Evolutionary conservation across 371 early-diverging fungal genomes (phyloP).

Genomic region (Mucor plumbeus): DNA sequence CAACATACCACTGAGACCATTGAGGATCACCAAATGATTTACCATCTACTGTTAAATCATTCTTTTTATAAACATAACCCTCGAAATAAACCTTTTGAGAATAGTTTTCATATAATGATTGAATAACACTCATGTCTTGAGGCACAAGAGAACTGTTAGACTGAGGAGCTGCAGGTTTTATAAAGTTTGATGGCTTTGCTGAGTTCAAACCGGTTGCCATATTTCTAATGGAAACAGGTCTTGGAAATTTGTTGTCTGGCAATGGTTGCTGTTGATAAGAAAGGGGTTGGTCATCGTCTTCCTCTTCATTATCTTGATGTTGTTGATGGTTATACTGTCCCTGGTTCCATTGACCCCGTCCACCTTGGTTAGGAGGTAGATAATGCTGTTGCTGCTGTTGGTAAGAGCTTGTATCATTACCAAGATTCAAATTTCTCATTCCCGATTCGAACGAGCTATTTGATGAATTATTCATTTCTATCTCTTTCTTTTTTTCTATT

Average conservation of each 20-base stretch:
- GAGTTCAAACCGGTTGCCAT: slow-evolving; percentile 25
- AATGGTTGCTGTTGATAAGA: slow-evolving; percentile 2
- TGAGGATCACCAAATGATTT: slow-evolving; percentile 52
- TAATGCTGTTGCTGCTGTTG: slow-evolving; percentile 10
- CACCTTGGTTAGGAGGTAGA: slow-evolving; percentile 9
- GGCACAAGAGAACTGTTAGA: slow-evolving; percentile 8
- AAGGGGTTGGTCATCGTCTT: slow-evolving; percentile 30
- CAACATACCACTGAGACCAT: slow-evolving; percentile 70
- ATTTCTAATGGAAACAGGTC: slow-evolving; percentile 33
- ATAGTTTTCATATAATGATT: slow-evolving; percentile 58
- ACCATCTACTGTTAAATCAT: slow-evolving; percentile 63
- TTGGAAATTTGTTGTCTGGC: not conserved
- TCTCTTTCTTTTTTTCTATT: not conserved
- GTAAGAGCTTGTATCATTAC: not conserved
- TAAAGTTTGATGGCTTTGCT: slow-evolving; percentile 35
- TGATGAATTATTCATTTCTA: not conserved
- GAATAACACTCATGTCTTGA: slow-evolving; percentile 33
- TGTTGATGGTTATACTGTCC: slow-evolving; percentile 15
- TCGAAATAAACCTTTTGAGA: slow-evolving; percentile 69
- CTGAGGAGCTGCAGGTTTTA: slow-evolving; percentile 41
- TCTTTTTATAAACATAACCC: slow-evolving; percentile 70
- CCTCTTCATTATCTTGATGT: not conserved
- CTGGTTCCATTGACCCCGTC: slow-evolving; percentile 25
- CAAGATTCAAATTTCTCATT: slow-evolving; percentile 7
- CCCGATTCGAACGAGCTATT: slow-evolving; percentile 7